These are phyloP conservation scores for Leccinum rimulosum DNA, from an alignment of 768 basidiomycete species.

Conservation along the genomic window DNA sequence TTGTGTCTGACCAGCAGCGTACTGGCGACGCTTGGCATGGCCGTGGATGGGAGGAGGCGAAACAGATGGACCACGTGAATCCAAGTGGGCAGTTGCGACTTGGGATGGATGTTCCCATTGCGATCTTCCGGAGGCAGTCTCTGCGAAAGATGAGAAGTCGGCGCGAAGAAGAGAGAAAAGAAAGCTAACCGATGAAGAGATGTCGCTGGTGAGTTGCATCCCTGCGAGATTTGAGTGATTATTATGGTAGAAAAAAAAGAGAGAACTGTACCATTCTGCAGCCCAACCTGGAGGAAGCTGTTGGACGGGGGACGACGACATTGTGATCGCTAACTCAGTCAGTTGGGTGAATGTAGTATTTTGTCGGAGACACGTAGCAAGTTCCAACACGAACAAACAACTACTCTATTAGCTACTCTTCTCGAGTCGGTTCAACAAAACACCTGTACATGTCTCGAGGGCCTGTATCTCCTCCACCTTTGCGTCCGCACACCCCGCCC, in stretches of 20 bases:
- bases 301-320: conserved; percentile 50
- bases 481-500: conserved; percentile 91
- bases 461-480: conserved; percentile 67
- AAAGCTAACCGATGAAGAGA: conserved; percentile 79
- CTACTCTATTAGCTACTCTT: conserved; percentile 13
- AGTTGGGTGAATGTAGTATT: conserved; percentile 6
- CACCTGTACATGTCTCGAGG: conserved; percentile 65
- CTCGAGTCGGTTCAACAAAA: conserved; percentile 60
- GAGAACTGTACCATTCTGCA: conserved; percentile 74
- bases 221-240: conserved; percentile 43
- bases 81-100: conserved; percentile 36
- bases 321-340: conserved; percentile 14
- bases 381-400: conserved; percentile 28
- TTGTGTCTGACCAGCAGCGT: conserved; percentile 91
- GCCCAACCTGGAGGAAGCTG: conserved; percentile 90
- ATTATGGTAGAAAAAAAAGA: background rate
- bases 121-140: conserved; percentile 75
- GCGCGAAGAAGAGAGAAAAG: conserved; percentile 5
- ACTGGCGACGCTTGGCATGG: conserved; percentile 78
- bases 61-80: conserved; percentile 39
- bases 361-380: conserved; percentile 24
- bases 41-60: conserved; percentile 43
- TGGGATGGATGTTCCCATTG: conserved; percentile 84
- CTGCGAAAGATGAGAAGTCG: conserved; percentile 41
- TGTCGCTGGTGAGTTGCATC: conserved; percentile 76